Percentiles rank a stretch among this genome's conserved stretches.
Evolutionary conservation across 2,329 filamentous ascomycete genomes (phyloP).

Genomic region (Hymenoscyphus occultus): DNA sequence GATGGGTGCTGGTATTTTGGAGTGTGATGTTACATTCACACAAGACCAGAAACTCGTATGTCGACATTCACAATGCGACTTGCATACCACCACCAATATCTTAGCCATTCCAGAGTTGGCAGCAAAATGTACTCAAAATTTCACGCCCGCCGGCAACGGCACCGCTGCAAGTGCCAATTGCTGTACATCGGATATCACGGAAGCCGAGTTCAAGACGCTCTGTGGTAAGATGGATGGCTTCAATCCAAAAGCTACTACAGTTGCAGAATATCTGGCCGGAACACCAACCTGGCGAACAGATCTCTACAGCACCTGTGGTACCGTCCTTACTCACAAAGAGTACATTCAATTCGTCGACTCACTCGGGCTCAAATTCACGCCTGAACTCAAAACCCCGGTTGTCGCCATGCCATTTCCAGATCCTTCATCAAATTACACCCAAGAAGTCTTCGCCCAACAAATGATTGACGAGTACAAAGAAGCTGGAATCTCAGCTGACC

Average conservation of each 20-base stretch:
- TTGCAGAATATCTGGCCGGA: constrained; percentile 21
- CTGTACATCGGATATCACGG: constrained; percentile 27
- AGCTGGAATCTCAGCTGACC: constrained; percentile 18
- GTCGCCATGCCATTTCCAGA: constrained; percentile 24
- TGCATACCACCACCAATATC: constrained; percentile 27
- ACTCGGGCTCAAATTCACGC: constrained; percentile 23
- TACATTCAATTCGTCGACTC: constrained; percentile 26
- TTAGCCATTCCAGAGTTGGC: constrained; percentile 19
- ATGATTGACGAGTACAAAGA: constrained; percentile 24
- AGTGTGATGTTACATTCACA: constrained; percentile 28
- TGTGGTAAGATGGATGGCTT: constrained; percentile 27
- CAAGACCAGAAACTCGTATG: constrained; percentile 25
- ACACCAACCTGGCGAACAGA: constrained; percentile 25
- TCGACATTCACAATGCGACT: constrained; percentile 26
- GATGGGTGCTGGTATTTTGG: constrained; percentile 25
- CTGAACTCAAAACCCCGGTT: constrained; percentile 23
- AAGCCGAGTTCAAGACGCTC: constrained; percentile 20
- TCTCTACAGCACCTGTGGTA: constrained; percentile 25
- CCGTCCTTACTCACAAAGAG: constrained; percentile 21
- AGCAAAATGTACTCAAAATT: constrained; percentile 21
- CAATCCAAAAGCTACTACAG: constrained; percentile 23
- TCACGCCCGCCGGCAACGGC: constrained; percentile 19
- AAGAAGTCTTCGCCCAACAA: constrained; percentile 24
- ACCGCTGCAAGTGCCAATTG: constrained; percentile 21
- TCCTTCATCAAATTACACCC: constrained; percentile 23